Base-by-base conservation (phyloP, 768 basidiomycete genomes). In the Coprinopsis strossmayeri region DNA sequence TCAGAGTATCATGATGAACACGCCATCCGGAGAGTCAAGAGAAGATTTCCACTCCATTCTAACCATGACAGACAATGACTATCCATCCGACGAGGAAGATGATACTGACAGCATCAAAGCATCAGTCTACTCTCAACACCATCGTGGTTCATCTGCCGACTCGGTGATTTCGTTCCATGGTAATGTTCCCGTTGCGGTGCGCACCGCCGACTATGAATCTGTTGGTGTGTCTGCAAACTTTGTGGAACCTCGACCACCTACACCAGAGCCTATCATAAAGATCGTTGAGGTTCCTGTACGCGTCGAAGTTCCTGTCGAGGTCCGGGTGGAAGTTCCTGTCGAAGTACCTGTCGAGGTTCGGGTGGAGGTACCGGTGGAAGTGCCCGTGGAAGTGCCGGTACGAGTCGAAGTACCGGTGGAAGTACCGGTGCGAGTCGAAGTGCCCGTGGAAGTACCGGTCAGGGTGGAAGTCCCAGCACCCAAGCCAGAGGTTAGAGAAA, bases 51-150 rank as follows among this genome's bases (percentile, higher is more conserved):
- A 90, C 60, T 89, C 85, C 4, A 69, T 85, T 61, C 64, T 79
- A 70, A 87, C 84, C 1, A 66, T 79, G 65, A 80, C 83, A 34
- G 86, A 88, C 54, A 81, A 79, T 51, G 86, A 78, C 47, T 80
- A 74, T 57, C 81, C 77, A 2, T 72, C 74, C 34, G 76, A 72
- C 24, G 62, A 59, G 7, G 72, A 70, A 5, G 78, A 77, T 45
- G 78, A 81, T 50, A 77, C 73, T n/a, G 84, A 84, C 65, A 91
- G 89, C 50, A 79, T 91, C 69, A 87, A 79, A 61, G 83, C 77
- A 0, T 84, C 83, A 53, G 50, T 48, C 53, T 61, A 55, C 58
- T 51, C 57, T 64, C 5, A 67, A 67, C 5, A 59, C 60, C 30
- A 56, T 50, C 45, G 62, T 56, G 45, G 44, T 57, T 42, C 37